Percentiles rank a stretch among this genome's conserved stretches.
Conservation (phyloP, 2,329 filamentous ascomycete species). For the Cladosporium sp. region DNA sequence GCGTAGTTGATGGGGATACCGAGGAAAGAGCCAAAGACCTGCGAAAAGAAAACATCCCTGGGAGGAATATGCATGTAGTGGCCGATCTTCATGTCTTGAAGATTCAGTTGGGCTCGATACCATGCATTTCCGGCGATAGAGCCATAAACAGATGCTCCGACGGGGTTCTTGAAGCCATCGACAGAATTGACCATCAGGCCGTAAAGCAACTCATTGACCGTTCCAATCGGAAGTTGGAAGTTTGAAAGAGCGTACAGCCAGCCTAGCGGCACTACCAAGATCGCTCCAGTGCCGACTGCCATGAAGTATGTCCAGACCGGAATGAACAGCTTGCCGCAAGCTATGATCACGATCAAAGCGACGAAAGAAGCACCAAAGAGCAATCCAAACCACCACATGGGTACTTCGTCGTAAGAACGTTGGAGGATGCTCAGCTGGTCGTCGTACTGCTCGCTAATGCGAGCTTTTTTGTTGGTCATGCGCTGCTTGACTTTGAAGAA, state of each 20-base stretch:
- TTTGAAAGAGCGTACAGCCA: constrained; percentile 60
- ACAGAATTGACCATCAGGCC: constrained; percentile 56
- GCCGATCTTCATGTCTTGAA: constrained; percentile 62
- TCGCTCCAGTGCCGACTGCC: constrained; percentile 50
- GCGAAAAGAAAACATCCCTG: constrained; percentile 56
- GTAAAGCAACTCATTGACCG: constrained; percentile 58
- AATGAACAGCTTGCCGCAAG: constrained; percentile 52
- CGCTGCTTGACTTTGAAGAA: constrained; percentile 39
- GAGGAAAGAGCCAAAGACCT: constrained; percentile 56
- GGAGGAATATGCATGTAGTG: constrained; percentile 62
- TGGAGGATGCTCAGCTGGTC: constrained; percentile 59
- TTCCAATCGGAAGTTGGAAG: constrained; percentile 51
- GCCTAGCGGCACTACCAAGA: constrained; percentile 54
- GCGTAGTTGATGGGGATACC: constrained; percentile 60
- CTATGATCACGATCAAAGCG: constrained; percentile 50
- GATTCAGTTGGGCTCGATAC: constrained; percentile 55
- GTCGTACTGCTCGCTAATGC: constrained; percentile 52
- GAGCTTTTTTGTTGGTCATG: constrained; percentile 17
- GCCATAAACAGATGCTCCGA: constrained; percentile 55
- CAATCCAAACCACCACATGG: constrained; percentile 53
- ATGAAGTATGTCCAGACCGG: constrained; percentile 59
- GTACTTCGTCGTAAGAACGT: constrained; percentile 55
- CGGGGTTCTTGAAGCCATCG: constrained; percentile 51
- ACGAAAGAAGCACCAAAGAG: constrained; percentile 50
- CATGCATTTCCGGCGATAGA: constrained; percentile 57